These are phyloP conservation scores for Mollisiaceae sp. DNA, from an alignment of 2,329 filamentous ascomycete species.

Conservation along the genomic window DNA sequence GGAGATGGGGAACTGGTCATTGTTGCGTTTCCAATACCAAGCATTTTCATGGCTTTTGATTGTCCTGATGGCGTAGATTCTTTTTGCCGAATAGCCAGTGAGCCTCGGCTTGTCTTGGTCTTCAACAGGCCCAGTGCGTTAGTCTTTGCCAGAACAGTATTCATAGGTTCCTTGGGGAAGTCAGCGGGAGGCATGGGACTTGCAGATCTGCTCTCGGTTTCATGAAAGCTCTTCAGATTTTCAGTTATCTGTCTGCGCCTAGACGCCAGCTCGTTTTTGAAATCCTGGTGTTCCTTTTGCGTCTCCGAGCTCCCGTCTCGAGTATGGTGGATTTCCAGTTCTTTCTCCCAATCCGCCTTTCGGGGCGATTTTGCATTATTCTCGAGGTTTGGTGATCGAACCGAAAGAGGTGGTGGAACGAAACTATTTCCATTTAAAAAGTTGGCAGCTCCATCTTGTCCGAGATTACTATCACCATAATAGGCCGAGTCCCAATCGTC, in stretches of 20 bases:
- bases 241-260: conserved; percentile 75
- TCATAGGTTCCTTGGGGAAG: conserved; percentile 40
- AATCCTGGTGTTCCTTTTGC: conserved; percentile 68
- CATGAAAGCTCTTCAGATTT: conserved; percentile 71
- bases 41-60: conserved; percentile 65
- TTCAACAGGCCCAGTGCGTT: conserved; percentile 69
- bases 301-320: conserved; percentile 56
- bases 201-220: conserved; percentile 58
- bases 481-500: conserved; percentile 40
- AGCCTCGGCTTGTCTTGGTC: conserved; percentile 70
- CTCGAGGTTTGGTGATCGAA: conserved; percentile 28
- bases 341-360: conserved; percentile 39
- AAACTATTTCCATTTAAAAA: conserved; percentile 23
- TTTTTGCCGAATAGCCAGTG: conserved; percentile 57
- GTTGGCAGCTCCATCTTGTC: conserved; percentile 25
- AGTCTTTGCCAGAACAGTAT: conserved; percentile 44
- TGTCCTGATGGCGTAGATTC: conserved; percentile 45
- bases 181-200: conserved; percentile 39
- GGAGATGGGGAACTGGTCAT: conserved; percentile 50
- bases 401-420: conserved; percentile 21
- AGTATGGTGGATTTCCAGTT: conserved; percentile 46
- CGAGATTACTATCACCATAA: conserved; percentile 25
- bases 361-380: conserved; percentile 18
- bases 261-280: conserved; percentile 73
- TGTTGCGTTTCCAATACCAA: conserved; percentile 57